Conservation (phyloP, 2,329 filamentous ascomycete genomes). For the Acrodontium crateriforme region DNA sequence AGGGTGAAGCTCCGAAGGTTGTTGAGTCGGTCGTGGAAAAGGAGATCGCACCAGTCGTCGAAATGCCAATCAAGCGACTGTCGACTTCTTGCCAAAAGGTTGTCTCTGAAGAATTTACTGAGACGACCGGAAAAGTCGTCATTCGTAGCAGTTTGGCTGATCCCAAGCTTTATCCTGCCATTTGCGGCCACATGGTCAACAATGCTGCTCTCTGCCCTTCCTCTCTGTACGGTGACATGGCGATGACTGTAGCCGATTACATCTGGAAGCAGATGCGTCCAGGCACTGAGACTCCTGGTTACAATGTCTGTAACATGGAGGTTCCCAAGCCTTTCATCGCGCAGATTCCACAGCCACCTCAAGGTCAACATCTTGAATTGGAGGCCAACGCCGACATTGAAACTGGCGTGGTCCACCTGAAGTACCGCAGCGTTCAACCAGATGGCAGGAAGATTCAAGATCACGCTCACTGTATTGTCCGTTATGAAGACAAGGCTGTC, state of each 20-base stretch:
- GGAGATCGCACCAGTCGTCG: conserved; percentile 25
- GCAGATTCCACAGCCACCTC: conserved; percentile 32
- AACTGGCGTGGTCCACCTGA: conserved; percentile 40
- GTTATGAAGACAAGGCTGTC: conserved; percentile 44
- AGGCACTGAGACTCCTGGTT: conserved; percentile 40
- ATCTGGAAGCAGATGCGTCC: conserved; percentile 51
- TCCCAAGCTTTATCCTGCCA: conserved; percentile 46
- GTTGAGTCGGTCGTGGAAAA: conserved; percentile 26
- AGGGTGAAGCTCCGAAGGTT: conserved; percentile 42
- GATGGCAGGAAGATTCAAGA: conserved; percentile 45
- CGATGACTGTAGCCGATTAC: conserved; percentile 52
- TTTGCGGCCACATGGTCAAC: conserved; percentile 55
- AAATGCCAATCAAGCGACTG: conserved; percentile 38
- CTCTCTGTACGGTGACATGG: conserved; percentile 49
- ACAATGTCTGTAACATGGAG: conserved; percentile 54
- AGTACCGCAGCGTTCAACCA: conserved; percentile 44
- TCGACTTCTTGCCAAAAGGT: conserved; percentile 53
- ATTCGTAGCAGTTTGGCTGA: conserved; percentile 54
- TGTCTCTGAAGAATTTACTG: conserved; percentile 47
- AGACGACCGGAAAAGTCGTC: conserved; percentile 44
- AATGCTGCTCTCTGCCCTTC: conserved; percentile 53
- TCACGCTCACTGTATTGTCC: conserved; percentile 49
- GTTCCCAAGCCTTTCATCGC: conserved; percentile 57
- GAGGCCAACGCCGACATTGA: conserved; percentile 46
- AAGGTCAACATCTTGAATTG: conserved; percentile 47